phyloP scores from a whole-genome alignment of 1,284 basidiomycete genomes.

The Coniophora puteana region DNA sequence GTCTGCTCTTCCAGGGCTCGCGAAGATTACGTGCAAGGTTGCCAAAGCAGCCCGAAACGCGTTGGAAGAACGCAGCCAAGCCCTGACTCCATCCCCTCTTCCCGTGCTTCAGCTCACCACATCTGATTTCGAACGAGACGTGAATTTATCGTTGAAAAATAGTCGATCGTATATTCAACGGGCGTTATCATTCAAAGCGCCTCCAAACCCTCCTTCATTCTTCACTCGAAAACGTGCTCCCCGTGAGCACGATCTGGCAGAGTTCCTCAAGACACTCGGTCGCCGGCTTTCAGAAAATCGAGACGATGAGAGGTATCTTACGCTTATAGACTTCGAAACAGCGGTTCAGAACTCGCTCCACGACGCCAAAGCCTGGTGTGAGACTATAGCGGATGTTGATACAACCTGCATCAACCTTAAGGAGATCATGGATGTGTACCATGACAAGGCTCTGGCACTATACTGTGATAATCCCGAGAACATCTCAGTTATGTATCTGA shows the following conservation, averaged over 20 bases:
- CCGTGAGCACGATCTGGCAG: too few relatives aligned
- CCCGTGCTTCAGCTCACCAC: too few relatives aligned
- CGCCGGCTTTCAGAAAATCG: too few relatives aligned
- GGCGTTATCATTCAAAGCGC: too few relatives aligned
- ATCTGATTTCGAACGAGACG: slow-evolving; percentile 33
- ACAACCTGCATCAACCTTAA: slow-evolving; percentile 19
- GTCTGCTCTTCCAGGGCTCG: slow-evolving; percentile 3
- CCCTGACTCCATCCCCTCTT: too few relatives aligned
- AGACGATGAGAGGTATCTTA: too few relatives aligned
- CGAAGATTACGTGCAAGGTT: slow-evolving; percentile 7
- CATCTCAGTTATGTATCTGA: slow-evolving; percentile 40
- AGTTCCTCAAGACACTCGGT: too few relatives aligned
- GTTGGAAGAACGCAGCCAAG: slow-evolving; percentile 14
- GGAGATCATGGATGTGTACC: slow-evolving; percentile 25
- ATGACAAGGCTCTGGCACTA: slow-evolving; percentile 15
- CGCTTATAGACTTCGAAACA: too few relatives aligned
- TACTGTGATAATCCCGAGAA: slow-evolving; percentile 38
- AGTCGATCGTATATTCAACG: slow-evolving; percentile 2
- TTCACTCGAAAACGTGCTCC: too few relatives aligned
- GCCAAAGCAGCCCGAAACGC: slow-evolving; percentile 5
- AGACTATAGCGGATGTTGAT: slow-evolving; percentile 8
- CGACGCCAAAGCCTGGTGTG: slow-evolving; percentile 29
- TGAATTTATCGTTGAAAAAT: slow-evolving; percentile 15
- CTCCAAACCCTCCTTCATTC: too few relatives aligned
- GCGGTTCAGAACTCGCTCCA: too few relatives aligned